Percentiles rank a stretch among this genome's conserved stretches.
Evolutionary conservation across 1,284 basidiomycete genomes (phyloP).

Genomic region (Rhodotorula sp.): DNA sequence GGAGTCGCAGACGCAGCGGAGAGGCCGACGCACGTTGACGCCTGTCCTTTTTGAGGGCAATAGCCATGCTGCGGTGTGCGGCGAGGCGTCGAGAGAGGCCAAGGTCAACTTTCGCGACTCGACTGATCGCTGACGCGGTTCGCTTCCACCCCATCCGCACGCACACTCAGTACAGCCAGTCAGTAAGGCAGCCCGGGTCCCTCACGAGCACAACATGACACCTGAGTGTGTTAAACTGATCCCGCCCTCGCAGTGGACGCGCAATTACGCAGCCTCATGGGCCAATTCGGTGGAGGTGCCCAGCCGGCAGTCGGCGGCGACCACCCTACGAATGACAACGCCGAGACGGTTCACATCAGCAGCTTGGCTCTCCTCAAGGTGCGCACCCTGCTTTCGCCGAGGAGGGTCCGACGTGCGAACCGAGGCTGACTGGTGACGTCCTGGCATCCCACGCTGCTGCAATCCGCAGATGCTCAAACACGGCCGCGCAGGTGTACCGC

Average conservation of each 20-base stretch:
- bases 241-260: conserved; percentile 13
- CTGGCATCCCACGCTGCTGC: neutral
- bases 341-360: conserved; percentile 95
- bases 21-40: conserved; percentile 24
- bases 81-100: too few species aligned
- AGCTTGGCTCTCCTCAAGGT: conserved; percentile 90
- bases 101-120: too few species aligned
- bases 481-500: conserved; percentile 95
- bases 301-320: conserved; percentile 19
- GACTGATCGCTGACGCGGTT: too few species aligned
- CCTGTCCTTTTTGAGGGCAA: conserved; percentile 26
- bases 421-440: neutral
- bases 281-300: conserved; percentile 34
- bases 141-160: too few species aligned
- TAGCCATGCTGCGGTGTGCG: too few species aligned
- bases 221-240: neutral
- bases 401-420: neutral
- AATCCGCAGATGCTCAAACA: conserved; percentile 90
- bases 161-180: neutral
- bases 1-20: neutral
- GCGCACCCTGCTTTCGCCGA: conserved; percentile 26
- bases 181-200: neutral
- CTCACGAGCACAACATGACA: too few species aligned
- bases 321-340: conserved; percentile 50
- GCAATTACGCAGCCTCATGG: conserved; percentile 27